Conservation (phyloP, 108 stramenopile species). For the Cyclotella choctawhatcheeana region DNA sequence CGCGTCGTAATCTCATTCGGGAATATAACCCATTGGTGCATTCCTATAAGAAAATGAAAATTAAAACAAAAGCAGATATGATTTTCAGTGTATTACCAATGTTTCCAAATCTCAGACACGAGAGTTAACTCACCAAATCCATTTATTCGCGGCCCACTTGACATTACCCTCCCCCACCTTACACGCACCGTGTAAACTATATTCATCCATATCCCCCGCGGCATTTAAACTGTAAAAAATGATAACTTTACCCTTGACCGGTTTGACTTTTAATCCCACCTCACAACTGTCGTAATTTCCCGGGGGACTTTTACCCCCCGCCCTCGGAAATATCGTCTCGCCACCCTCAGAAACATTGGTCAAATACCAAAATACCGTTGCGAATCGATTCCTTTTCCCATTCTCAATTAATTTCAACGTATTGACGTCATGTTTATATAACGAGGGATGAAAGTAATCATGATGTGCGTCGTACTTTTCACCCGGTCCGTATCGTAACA, state of each 20-base stretch:
- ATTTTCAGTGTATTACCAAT: no score
- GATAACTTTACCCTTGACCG: constrained; percentile 81
- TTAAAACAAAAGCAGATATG: no score
- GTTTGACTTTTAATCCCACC: constrained; percentile 70
- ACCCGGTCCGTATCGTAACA: constrained; percentile 60
- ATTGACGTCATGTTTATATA: constrained; percentile 48
- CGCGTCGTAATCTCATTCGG: no score
- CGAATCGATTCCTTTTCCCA: constrained; percentile 79
- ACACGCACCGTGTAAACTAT: constrained; percentile 90
- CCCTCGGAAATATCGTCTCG: constrained; percentile 70
- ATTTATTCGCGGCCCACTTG: constrained; percentile 95
- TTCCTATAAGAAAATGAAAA: no score
- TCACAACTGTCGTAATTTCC: constrained; percentile 28
- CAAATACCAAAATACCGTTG: constrained; percentile 92
- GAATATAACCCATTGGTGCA: no score
- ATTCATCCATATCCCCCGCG: constrained; percentile 61
- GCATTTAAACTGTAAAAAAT: constrained; percentile 79
- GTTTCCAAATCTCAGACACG: constrained; percentile 9
- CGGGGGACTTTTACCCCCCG: constrained; percentile 31
- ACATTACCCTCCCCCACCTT: constrained; percentile 80
- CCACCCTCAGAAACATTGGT: constrained; percentile 83
- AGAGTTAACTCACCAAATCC: constrained; percentile 90
- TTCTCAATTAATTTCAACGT: constrained; percentile 54
- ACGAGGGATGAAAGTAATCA: constrained; percentile 74
- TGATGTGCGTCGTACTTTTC: constrained; percentile 86